Evolutionary conservation across 208 protist species (phyloP).

Genomic region (Trypanosoma boissoni): DNA sequence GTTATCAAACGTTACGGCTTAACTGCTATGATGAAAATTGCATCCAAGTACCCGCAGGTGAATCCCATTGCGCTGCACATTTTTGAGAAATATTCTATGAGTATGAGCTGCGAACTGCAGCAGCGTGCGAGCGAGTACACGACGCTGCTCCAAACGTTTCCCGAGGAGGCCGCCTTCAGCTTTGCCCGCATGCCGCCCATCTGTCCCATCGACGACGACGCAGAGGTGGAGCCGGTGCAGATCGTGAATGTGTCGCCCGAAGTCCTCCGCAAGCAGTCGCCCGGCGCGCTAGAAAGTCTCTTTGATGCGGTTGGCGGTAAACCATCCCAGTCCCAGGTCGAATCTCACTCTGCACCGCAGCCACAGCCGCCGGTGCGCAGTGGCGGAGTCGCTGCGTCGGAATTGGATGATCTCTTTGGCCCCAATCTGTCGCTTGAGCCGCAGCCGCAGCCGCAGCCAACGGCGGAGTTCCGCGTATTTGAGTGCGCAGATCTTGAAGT

Average conservation of each 20-base stretch:
- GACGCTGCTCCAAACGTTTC: constrained; percentile 72
- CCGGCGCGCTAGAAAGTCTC: constrained; percentile 64
- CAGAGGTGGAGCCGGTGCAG: constrained; percentile 52
- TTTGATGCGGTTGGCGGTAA: constrained; percentile 50
- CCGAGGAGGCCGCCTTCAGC: constrained; percentile 63
- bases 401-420: constrained; percentile 29
- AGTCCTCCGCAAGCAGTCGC: constrained; percentile 45
- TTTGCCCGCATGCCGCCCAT: constrained; percentile 87
- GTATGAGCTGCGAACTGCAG: constrained; percentile 93
- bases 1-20: constrained; percentile 92
- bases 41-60: constrained; percentile 64
- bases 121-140: constrained; percentile 93
- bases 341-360: neutral
- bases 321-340: too few species aligned
- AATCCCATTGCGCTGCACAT: constrained; percentile 42
- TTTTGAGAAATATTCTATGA: constrained; percentile 57
- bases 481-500: constrained; percentile 52
- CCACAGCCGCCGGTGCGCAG: neutral
- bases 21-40: constrained; percentile 94
- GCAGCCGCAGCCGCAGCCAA: neutral
- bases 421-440: too few species aligned
- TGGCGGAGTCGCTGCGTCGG: neutral
- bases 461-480: constrained; percentile 34
- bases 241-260: constrained; percentile 52
- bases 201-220: constrained; percentile 20